Conservation (phyloP, 345 rosid genomes). For the Gossypium turneri region DNA sequence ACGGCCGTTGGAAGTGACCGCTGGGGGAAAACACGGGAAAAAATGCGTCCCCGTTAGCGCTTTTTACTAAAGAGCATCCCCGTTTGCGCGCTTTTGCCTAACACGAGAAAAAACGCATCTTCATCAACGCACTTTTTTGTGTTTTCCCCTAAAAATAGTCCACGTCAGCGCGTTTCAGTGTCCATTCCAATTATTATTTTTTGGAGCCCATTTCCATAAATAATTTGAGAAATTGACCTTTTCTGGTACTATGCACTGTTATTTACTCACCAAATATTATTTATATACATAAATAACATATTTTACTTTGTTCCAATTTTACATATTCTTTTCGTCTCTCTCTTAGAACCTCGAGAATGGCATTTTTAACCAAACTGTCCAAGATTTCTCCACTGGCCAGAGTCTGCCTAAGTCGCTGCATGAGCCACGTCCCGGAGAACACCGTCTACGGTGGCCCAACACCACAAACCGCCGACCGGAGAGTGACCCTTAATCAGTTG, state of each 20-base stretch:
- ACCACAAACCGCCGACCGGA: conserved; percentile 51
- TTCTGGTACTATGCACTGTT: fast-evolving
- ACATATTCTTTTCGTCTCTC: neutral
- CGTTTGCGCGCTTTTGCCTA: fast-evolving
- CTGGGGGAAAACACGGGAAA: too few species aligned
- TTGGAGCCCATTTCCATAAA: fast-evolving
- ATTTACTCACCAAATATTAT: too few species aligned
- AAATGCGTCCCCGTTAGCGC: fast-evolving
- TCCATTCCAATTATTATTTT: too few species aligned
- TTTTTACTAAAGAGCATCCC: fast-evolving
- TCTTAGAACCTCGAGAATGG: neutral
- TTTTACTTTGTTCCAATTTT: too few species aligned
- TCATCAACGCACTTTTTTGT: fast-evolving
- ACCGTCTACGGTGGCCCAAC: conserved; percentile 80
- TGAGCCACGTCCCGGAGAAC: conserved; percentile 79
- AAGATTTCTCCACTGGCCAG: conserved; percentile 4
- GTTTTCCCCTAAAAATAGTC: too few species aligned
- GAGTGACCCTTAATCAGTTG: conserved; percentile 49
- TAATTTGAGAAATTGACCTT: fast-evolving
- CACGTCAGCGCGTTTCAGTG: fast-evolving
- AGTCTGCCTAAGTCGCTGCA: conserved; percentile 34
- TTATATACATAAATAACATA: too few species aligned
- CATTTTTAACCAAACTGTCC: neutral
- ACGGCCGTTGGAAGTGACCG: too few species aligned
- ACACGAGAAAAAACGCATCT: too few species aligned